Evolutionary conservation across 345 rosid genomes (phyloP).

Genomic region (Kandelia obovata): DNA sequence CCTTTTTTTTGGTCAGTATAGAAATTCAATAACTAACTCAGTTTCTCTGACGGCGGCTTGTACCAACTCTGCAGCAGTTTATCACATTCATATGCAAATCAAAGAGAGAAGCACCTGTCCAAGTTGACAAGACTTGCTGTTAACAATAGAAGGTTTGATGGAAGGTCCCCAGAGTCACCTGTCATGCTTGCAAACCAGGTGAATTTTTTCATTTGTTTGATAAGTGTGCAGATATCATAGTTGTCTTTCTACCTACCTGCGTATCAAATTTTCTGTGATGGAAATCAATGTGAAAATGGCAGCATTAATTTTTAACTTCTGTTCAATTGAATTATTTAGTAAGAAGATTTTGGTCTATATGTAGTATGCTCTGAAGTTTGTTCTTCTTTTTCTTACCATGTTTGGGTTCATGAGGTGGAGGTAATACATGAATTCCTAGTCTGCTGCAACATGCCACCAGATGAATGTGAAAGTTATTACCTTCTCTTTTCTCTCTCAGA

Average conservation of each 20-base stretch:
- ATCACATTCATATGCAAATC: constrained; percentile 68
- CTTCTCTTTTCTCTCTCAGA: neutral
- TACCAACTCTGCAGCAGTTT: constrained; percentile 39
- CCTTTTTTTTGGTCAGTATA: neutral
- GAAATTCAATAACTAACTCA: constrained; percentile 8
- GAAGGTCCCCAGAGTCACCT: constrained; percentile 60
- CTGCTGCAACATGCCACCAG: no score
- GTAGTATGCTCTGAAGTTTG: no score
- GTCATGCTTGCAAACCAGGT: constrained; percentile 74
- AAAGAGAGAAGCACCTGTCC: constrained; percentile 61
- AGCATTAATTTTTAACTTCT: neutral
- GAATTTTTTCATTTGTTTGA: constrained; percentile 11
- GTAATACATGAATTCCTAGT: no score
- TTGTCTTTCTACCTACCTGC: neutral
- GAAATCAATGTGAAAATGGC: neutral
- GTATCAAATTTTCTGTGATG: neutral
- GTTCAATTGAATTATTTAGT: neutral
- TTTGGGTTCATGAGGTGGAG: no score
- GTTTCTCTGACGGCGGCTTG: constrained; percentile 8
- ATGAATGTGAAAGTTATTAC: no score
- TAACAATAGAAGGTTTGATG: constrained; percentile 70
- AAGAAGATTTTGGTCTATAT: no score
- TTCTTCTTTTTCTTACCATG: no score
- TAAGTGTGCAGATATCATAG: neutral
- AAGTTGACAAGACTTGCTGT: constrained; percentile 78